Base-by-base conservation (phyloP, 202 grass and related monocot species). In the Eragrostis tef region DNA sequence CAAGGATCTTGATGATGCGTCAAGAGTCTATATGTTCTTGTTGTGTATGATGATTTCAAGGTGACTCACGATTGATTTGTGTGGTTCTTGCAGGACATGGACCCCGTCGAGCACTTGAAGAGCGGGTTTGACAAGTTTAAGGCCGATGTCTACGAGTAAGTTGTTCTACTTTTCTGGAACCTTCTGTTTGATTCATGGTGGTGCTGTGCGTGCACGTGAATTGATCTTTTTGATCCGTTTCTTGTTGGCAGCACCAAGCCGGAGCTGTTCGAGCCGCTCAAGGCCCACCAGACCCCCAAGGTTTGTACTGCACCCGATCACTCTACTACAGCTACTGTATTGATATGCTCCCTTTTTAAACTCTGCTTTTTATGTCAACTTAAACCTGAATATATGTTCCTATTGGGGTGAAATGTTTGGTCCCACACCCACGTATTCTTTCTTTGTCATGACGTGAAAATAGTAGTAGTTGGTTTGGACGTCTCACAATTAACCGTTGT, bases 111-210 rank as follows among this genome's bases (percentile, higher is more conserved):
- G 87, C 86, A 89, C 67, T 67, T 97, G 82, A 93, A 88, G 87
- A 79, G 84, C 13, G 94, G 94, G 49, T 97, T 97, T 76, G 88
- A 91, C 52, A 72, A 87, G 77, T 97, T 97, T 91, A 97, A 97
- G 86, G 74, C 87, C 26, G 89, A 97, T 74, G 75, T 97, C 64
- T 97, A 79, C 82, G 94, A 93, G 94, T 97, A 74, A 87, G 90
- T n/a, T 19, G 39, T 7, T 22, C 71, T 20, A 20, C 19, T 39
- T 15, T 22, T 21, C 19, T 21, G 19, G 15, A 65, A 50, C 7
- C 61, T 11, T 26, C 6, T n/a, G 65, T 41, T 78, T 60, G 34
- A 15, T 27, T 64, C 29, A 8, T 21, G 12, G 17, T 14, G 45
- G 17, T 13, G 29, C 14, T 17, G 25, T 67, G 27, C 7, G 8